Percentiles rank a stretch among this genome's conserved stretches.
phyloP scores from a whole-genome alignment of 306 rosid species.

The Lathyrus sativus region DNA sequence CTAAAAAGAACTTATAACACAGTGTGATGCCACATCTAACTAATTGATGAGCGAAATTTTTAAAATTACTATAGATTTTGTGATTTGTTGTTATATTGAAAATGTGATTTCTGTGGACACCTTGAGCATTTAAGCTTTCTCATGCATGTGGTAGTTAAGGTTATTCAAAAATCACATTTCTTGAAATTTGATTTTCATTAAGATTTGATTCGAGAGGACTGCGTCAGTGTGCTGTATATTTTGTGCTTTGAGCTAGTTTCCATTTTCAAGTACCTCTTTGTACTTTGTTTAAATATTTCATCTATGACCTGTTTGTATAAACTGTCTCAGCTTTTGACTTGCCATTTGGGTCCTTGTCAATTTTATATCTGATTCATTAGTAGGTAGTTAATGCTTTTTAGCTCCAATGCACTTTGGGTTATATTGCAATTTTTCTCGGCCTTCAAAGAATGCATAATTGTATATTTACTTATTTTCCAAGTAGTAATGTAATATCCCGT shows the following conservation, averaged over 20 bases:
- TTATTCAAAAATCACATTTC: background rate
- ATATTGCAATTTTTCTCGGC: conserved; percentile 19
- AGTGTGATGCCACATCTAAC: background rate
- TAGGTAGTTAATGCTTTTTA: conserved; percentile 7
- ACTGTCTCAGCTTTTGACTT: conserved; percentile 3
- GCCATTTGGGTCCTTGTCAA: conserved; percentile 4
- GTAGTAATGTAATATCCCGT: conserved; percentile 21
- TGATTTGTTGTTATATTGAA: no score
- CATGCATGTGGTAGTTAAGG: background rate
- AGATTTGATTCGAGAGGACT: conserved; percentile 12
- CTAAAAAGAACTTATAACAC: background rate
- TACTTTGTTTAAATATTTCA: conserved; percentile 17
- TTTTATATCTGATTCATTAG: conserved; percentile 3
- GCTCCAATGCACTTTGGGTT: conserved; percentile 4
- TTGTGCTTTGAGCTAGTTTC: conserved; percentile 7
- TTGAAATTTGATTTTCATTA: conserved; percentile 7
- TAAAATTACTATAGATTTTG: background rate
- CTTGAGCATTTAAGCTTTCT: conserved; percentile 20
- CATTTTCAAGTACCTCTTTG: background rate
- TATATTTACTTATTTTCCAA: conserved; percentile 7
- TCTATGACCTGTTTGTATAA: background rate
- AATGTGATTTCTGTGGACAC: background rate
- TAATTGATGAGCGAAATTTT: background rate
- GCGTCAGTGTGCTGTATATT: conserved; percentile 1
- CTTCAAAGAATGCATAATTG: conserved; percentile 14